These are phyloP conservation scores for Diospyros kaki DNA, from an alignment of 148 eudicot species.

Conservation along the genomic window DNA sequence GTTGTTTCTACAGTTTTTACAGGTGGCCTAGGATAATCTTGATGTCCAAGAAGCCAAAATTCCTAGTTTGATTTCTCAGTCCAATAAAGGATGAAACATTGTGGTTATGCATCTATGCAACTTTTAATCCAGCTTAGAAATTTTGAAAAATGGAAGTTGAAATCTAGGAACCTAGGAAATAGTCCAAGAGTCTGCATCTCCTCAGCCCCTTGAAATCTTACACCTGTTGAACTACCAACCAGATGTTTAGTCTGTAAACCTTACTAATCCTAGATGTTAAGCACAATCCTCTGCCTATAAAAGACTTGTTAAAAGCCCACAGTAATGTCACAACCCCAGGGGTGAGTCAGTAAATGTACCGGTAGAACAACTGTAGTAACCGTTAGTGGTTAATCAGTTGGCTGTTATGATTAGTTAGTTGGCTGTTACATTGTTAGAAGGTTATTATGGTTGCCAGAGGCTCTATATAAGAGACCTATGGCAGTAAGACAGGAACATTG, in stretches of 20 bases:
- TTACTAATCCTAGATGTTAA: background rate
- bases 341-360: no score
- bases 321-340: no score
- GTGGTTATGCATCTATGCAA: background rate
- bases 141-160: background rate
- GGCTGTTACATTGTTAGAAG: no score
- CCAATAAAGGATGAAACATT: background rate
- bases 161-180: background rate
- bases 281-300: background rate
- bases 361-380: no score
- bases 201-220: background rate
- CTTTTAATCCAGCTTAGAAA: background rate
- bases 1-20: no score
- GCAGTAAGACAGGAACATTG: no score
- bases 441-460: no score
- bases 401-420: no score
- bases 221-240: background rate
- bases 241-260: background rate
- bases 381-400: no score
- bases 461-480: no score
- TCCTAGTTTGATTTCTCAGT: background rate
- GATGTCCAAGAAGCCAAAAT: background rate
- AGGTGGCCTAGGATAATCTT: background rate
- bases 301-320: background rate
- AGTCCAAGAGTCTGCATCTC: background rate